Evolutionary conservation across 306 rosid genomes (phyloP), one percentile per base, ranked within the genome.

Genomic region (Medicago arabica): DNA sequence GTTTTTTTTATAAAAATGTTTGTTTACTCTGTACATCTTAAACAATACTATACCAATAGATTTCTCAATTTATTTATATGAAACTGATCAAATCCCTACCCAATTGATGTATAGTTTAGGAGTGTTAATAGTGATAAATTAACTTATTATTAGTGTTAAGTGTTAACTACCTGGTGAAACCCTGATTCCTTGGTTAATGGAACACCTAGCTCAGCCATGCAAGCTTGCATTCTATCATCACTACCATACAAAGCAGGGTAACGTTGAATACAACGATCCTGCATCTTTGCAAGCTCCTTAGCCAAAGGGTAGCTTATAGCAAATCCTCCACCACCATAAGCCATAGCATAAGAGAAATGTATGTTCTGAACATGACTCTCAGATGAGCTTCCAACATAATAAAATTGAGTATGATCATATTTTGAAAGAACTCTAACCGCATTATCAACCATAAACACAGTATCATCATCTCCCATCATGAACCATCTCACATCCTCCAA

Each of bases 391-490:
- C 96, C 98, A 8, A 93, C 78, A 18, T 93, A 93, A 76, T 87
- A 90, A 55, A 89, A 80, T 19, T 90, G 87, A 15, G 75, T 85
- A 51, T 93, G 96, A 47, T 93, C 96, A 53, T 93, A 90, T 80
- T 93, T 93, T 0, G 87, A 76, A 15, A 93, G 70, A 43, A 87
- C 72, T 65, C 95, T 85, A 67, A 89, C 85, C 80, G 90, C 75
- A 74, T 93, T 93, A 10, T 93, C 95, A 57, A 89, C 95, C 14
- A 90, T 36, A 21, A 93, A 93, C 39, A 93, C 88, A 0, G 98
- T 93, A 75, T 90, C 98, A 55, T 93, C 98, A 13, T 93, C 96
- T 17, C 98, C 95, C 96, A 93, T 93, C 71, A 93, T 86, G 76
- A 90, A 90, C 98, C 98, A 93, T 54, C 96, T 86, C 79, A 87